Conservation (phyloP, 192 early-diverging fungal genomes). For the Jimgerdemannia flammicorona region DNA sequence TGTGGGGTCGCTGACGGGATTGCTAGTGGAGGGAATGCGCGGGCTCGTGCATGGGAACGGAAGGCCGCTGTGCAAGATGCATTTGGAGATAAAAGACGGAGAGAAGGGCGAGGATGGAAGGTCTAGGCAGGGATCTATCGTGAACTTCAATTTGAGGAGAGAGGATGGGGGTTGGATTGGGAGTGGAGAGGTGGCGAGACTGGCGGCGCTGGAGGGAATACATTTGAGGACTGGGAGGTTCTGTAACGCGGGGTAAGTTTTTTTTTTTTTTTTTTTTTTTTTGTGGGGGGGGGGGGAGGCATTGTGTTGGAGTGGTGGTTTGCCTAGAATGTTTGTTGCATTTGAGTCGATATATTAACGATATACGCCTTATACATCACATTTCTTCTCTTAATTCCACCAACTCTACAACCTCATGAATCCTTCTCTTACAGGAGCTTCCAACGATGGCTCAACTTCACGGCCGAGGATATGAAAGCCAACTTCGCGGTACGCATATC, state of each 20-base stretch:
- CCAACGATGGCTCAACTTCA: slow-evolving; percentile 58
- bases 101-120: not conserved
- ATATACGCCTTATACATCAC: not conserved
- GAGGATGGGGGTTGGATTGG: slow-evolving; percentile 2
- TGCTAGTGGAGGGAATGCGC: not conserved
- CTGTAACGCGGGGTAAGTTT: slow-evolving; percentile 2
- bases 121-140: not conserved
- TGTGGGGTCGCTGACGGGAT: not conserved
- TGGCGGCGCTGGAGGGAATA: not conserved
- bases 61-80: not conserved
- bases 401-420: not conserved
- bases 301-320: not conserved
- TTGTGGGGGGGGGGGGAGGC: slow-evolving; percentile 1
- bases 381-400: not conserved
- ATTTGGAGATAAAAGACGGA: not conserved
- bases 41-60: not conserved
- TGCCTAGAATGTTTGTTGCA: not conserved
- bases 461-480: slow-evolving; percentile 43
- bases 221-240: slow-evolving; percentile 1
- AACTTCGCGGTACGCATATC: slow-evolving; percentile 36
- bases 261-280: no score
- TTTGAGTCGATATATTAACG: not conserved
- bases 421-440: not conserved
- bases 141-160: slow-evolving; percentile 1
- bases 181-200: not conserved